Evolutionary conservation across 495 filamentous ascomycete genomes (phyloP).

Genomic region (Penicillium macrosclerotiorum): DNA sequence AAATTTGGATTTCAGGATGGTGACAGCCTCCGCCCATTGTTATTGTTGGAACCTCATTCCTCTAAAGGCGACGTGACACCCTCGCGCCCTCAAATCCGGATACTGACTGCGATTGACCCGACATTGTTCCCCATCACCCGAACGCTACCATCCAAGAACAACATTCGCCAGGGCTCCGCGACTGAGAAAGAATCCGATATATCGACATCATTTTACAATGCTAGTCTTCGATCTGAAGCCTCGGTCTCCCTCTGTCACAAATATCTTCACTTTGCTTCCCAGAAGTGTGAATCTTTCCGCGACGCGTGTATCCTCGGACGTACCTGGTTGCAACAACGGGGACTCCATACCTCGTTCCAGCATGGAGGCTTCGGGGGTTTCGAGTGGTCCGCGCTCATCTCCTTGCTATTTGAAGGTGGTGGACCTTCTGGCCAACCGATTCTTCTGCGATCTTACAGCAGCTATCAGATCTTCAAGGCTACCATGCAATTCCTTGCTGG

Average conservation of each 20-base stretch:
- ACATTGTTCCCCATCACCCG: conserved; percentile 65
- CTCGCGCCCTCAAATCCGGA: conserved; percentile 62
- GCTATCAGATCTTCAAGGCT: conserved; percentile 93
- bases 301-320: conserved; percentile 84
- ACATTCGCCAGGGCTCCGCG: conserved; percentile 54
- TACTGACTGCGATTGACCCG: conserved; percentile 69
- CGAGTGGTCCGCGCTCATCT: conserved; percentile 77
- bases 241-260: conserved; percentile 70
- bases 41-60: conserved; percentile 52
- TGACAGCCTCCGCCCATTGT: conserved; percentile 72
- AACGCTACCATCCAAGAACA: conserved; percentile 66
- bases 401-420: conserved; percentile 76
- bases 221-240: conserved; percentile 75
- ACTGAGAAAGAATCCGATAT: conserved; percentile 34
- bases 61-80: conserved; percentile 23
- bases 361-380: conserved; percentile 92
- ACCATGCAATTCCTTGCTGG: conserved; percentile 77
- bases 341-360: conserved; percentile 62
- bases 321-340: conserved; percentile 86
- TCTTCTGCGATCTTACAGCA: conserved; percentile 76
- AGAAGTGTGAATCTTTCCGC: conserved; percentile 66
- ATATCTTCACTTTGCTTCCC: conserved; percentile 61
- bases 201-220: conserved; percentile 87
- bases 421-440: conserved; percentile 65
- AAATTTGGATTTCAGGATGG: conserved; percentile 70